These are phyloP conservation scores for Simplicillium aogashimaense DNA, from an alignment of 2,329 filamentous ascomycete species.

Conservation along the genomic window DNA sequence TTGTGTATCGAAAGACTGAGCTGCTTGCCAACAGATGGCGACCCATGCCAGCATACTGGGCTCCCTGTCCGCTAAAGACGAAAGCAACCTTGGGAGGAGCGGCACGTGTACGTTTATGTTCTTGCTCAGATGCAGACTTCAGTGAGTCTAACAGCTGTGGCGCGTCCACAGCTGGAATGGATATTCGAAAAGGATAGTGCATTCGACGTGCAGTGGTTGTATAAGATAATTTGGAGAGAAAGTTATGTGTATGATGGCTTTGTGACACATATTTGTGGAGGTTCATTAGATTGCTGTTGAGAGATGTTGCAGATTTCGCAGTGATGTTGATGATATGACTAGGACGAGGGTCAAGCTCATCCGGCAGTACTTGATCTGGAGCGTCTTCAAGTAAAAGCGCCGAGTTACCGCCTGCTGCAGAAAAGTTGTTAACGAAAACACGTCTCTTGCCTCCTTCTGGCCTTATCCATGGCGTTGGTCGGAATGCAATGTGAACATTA, in stretches of 20 bases:
- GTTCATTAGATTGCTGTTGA: background rate
- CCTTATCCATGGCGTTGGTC: conserved; percentile 22
- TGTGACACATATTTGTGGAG: background rate
- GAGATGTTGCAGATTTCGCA: conserved; percentile 1
- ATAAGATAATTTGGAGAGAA: background rate
- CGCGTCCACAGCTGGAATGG: background rate
- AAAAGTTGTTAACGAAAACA: conserved; percentile 41
- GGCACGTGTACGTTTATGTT: background rate
- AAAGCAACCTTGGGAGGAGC: conserved; percentile 30
- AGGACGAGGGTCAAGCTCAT: background rate
- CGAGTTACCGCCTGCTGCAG: conserved; percentile 46
- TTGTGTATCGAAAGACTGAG: background rate
- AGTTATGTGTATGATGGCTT: background rate
- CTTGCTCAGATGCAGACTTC: background rate
- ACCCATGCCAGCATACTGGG: background rate
- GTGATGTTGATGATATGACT: background rate
- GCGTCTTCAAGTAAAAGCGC: conserved; percentile 54
- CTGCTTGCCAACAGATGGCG: background rate
- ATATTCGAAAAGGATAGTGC: background rate
- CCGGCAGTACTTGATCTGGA: conserved; percentile 18
- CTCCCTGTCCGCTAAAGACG: background rate
- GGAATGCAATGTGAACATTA: conserved; percentile 26
- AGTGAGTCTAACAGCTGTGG: background rate
- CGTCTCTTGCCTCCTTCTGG: conserved; percentile 18
- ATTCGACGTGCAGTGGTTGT: background rate